Base-by-base conservation (phyloP, 768 basidiomycete species). In the Russula sp. region DNA sequence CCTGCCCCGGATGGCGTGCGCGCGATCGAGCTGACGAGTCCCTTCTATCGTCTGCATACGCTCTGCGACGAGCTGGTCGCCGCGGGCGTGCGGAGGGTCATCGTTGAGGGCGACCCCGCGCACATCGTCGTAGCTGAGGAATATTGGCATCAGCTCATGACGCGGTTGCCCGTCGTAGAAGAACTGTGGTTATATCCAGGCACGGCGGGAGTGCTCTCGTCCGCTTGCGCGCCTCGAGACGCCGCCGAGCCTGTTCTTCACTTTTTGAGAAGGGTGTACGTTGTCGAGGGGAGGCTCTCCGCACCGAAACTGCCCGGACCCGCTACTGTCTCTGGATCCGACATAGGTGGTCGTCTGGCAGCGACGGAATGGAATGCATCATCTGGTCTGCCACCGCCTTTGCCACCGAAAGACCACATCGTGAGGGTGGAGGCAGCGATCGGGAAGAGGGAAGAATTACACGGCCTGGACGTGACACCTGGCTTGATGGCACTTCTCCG, bases 131-230 rank as follows among this genome's bases (percentile, higher is more conserved):
- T 61, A 8, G 42, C 41, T 10, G 14, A 45, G 22, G 39, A 34
- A 45, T 61, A 51, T 29, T 61, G 60, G 60, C n/a, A 39, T 35
- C 60, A 46, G n/a, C 42, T 61, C 13, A 39, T 61, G 14, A 13
- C 18, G 18, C 42, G 42, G 0, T 34, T 61, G 41, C 55, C 42
- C 7, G 25, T 34, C 20, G 56, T 61, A 5, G 55, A 61, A 9
- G 60, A 56, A 13, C 32, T 61, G 5, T 61, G 53, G 49, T 36
- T 57, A 35, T 39, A 57, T 57, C 41, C 60, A 6, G 55, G 60
- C n/a, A 57, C 55, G 8, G 49, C 48, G 1, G 49, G 51, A 8
- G 60, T 57, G 16, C 52, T 61, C 18, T 13, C 16, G n/a, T 57
- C 60, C 5, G 49, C 55, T 29, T 51, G 35, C 29, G 3, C 34